A percentile compares a stretch with the other conserved stretches of the same genome.
Evolutionary conservation across 164 flowering plant genomes (phyloP).

Genomic region (Nymphaea colorata): DNA sequence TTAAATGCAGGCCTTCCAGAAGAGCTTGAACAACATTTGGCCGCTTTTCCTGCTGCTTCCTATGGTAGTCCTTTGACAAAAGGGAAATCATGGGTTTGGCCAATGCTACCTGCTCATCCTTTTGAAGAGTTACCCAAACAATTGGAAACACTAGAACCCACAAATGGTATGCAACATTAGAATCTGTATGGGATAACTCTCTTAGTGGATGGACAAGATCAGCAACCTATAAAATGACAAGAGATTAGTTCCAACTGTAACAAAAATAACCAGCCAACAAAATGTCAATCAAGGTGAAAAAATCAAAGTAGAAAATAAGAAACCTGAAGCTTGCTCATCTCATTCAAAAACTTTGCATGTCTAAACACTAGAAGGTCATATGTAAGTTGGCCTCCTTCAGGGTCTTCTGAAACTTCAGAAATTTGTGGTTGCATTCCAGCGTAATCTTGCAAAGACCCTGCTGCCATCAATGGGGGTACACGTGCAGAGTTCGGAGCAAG

Average conservation of each 20-base stretch:
- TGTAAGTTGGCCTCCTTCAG: slow-evolving; percentile 61
- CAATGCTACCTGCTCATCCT: slow-evolving; percentile 82
- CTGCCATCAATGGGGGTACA: slow-evolving; percentile 47
- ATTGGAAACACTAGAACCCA: slow-evolving; percentile 99
- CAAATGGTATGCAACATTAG: slow-evolving; percentile 92
- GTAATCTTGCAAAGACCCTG: slow-evolving; percentile 38
- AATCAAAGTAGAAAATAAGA: slow-evolving; percentile 3
- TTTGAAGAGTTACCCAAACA: slow-evolving; percentile 89
- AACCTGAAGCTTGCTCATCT: slow-evolving; percentile 90
- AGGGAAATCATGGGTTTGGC: slow-evolving; percentile 95
- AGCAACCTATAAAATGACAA: slow-evolving; percentile 44
- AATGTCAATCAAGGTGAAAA: too few species aligned
- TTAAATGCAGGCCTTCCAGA: slow-evolving; percentile 93
- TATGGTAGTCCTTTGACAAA: slow-evolving; percentile 89
- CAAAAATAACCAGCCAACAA: too few species aligned
- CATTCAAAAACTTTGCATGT: slow-evolving; percentile 69
- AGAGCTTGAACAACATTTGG: slow-evolving; percentile 99
- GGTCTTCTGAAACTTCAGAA: slow-evolving; percentile 39
- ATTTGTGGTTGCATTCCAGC: slow-evolving; percentile 44
- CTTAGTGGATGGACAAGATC: slow-evolving; percentile 86
- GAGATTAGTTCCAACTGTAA: neutral
- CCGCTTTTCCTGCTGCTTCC: slow-evolving; percentile 72
- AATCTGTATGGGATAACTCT: slow-evolving; percentile 92
- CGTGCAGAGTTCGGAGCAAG: slow-evolving; percentile 95
- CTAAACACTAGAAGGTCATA: slow-evolving; percentile 60